Conservation (phyloP, 371 early-diverging fungal genomes). For the Mitosporidium daphniae region DNA sequence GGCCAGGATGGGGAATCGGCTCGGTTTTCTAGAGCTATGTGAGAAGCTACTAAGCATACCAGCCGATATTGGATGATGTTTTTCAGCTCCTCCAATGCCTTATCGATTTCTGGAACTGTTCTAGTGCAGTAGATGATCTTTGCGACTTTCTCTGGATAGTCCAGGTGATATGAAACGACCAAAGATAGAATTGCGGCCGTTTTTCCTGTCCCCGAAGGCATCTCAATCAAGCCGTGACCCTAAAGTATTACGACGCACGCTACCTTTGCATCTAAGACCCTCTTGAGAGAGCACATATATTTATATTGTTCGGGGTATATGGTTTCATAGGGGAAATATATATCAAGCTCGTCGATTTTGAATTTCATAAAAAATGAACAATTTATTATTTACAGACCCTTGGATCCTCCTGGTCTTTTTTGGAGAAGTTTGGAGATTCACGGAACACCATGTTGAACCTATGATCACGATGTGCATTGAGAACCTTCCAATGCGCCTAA, state of each 20-base stretch:
- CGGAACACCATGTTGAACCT: neutral
- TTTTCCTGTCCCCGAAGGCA: conserved; percentile 99
- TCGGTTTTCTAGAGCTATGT: no score
- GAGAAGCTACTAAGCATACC: no score
- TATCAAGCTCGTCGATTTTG: conserved; percentile 44
- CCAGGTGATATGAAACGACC: conserved; percentile 57
- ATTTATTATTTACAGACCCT: neutral
- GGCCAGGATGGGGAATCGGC: no score
- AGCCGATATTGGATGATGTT: conserved; percentile 58
- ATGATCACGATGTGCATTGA: neutral
- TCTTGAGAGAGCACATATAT: conserved; percentile 85
- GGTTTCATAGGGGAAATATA: conserved; percentile 91
- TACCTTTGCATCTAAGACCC: conserved; percentile 51
- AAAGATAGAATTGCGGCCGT: conserved; percentile 78
- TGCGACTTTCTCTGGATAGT: conserved; percentile 30
- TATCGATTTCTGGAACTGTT: conserved; percentile 86
- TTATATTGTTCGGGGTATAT: conserved; percentile 97
- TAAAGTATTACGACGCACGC: conserved; percentile 4
- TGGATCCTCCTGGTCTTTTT: neutral
- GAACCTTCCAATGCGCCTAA: conserved; percentile 15
- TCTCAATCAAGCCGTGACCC: conserved; percentile 86
- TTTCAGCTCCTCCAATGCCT: conserved; percentile 77
- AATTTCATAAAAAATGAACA: conserved; percentile 9
- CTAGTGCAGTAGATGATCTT: conserved; percentile 93
- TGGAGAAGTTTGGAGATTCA: neutral